Evolutionary conservation across 2,329 filamentous ascomycete species (phyloP).

Genomic region (Westerdykella aurantiaca): DNA sequence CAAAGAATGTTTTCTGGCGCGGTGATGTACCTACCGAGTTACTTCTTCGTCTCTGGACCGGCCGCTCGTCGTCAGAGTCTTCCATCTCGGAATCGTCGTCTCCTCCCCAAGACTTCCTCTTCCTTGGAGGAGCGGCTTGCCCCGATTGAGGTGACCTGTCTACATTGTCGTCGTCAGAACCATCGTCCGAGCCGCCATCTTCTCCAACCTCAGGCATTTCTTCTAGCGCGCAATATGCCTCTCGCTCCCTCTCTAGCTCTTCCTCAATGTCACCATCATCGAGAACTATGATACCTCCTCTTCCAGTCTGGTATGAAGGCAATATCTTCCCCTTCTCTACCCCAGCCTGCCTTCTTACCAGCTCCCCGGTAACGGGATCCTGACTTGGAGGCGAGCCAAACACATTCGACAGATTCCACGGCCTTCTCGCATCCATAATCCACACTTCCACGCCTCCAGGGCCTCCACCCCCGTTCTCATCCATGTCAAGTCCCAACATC

Average conservation of each 20-base stretch:
- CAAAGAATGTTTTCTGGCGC: background rate
- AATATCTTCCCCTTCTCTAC: constrained; percentile 68
- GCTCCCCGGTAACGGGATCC: constrained; percentile 45
- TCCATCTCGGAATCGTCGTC: constrained; percentile 57
- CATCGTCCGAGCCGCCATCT: constrained; percentile 56
- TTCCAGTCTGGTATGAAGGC: constrained; percentile 66
- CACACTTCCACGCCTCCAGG: constrained; percentile 89
- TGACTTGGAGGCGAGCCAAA: constrained; percentile 60
- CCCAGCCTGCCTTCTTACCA: constrained; percentile 54
- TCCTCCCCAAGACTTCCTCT: constrained; percentile 43
- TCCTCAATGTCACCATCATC: constrained; percentile 95
- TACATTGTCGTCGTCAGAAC: constrained; percentile 53
- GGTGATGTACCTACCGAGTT: constrained; percentile 64
- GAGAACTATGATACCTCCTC: constrained; percentile 86
- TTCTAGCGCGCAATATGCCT: constrained; percentile 77
- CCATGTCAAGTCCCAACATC: constrained; percentile 67
- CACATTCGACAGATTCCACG: constrained; percentile 92
- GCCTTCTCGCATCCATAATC: constrained; percentile 84
- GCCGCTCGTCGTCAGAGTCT: constrained; percentile 68
- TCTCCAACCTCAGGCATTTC: constrained; percentile 90
- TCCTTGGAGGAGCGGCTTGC: constrained; percentile 27
- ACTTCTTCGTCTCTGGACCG: constrained; percentile 74
- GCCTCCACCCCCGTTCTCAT: constrained; percentile 56
- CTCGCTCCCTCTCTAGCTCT: constrained; percentile 65
- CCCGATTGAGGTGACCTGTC: constrained; percentile 34